Base-by-base conservation (phyloP, 208 protist genomes). In the Crithidia brevicula region DNA sequence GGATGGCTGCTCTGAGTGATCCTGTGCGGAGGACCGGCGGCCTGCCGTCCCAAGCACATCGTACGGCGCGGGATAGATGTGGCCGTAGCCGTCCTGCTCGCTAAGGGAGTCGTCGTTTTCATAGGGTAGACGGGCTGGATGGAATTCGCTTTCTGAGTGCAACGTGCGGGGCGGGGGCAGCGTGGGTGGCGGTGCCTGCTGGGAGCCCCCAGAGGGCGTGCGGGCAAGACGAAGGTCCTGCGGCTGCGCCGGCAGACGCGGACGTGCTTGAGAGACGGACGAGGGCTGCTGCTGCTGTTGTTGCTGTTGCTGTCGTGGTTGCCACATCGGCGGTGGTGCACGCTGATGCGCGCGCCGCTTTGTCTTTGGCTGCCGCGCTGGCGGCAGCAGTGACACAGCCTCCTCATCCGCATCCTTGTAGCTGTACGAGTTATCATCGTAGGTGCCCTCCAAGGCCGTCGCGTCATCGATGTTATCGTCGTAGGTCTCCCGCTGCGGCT, bases 101-200 rank as follows among this genome's bases (percentile, higher is more conserved):
- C 33, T 60, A 42, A 3, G 4, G 54, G 2, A 10, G 11, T 45
- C 22, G 33, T 18, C n/a, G n/a, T n/a, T n/a, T n/a, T n/a, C n/a
- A n/a, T n/a, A n/a, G 51, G 11, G 18, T 18, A 49, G 51, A 31
- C 16, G 51, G 16, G 49, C 8, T n/a, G 36, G 9, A 8, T 28
- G 22, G 62, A 68, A 45, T 40, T 27, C 20, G 64, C 38, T 31
- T 36, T 51, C 31, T 5, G 38, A 22, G 18, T 31, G 52, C 28
- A 60, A 45, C 20, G 36, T 38, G 18, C 30, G 46, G 43, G 38
- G 64, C 45, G 63, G 63, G 1, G 53, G 63, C 63, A 34, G 40
- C 63, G 33, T 69, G 22, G 36, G 63, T n/a, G 63, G 63, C n/a
- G 63, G 63, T 3, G 43, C 58, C 58, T 52, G 58, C 30, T 64